Evolutionary conservation across 2,329 filamentous ascomycete genomes (phyloP), one percentile per base, ranked within the genome.

Genomic region (Trichothecium sympodiale): DNA sequence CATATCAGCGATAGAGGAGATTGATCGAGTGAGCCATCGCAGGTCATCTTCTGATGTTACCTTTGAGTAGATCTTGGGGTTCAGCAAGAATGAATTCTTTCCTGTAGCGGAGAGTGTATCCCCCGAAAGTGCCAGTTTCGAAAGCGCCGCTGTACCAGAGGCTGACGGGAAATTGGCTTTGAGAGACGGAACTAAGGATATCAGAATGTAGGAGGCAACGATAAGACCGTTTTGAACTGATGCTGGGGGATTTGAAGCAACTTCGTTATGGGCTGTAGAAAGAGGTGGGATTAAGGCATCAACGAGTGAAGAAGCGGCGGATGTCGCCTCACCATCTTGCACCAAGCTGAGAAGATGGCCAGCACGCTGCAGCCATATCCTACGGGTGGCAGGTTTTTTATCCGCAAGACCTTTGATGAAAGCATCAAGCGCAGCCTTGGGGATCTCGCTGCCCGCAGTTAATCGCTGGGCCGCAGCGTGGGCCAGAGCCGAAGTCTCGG

Each of bases 71-170:
- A 94, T 75, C 41, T 83, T 81, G 25, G 82, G 72, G 49, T 84
- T 94, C 5, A 96, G 67, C 15, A 96, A 64, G 54, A 94, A 91
- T 0, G 89, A 94, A 12, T 83, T 79, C 54, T 94, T 94, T 1
- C 84, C 78, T n/a, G 80, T 77, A 27, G 78, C 56, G 2, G 69
- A 67, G 40, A 94, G 66, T 9, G 76, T 75, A 46, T 85, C 77
- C 34, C 77, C 72, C 17, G 71, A 55, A 17, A 87, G 60, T 20
- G 74, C 64, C 17, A 74, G 68, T 48, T 82, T 80, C 16, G 73
- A 55, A 26, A 79, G 49, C 3, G 60, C 46, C 9, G 62, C 40
- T 17, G 57, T 56, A 13, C 56, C 55, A 3, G 69, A 51, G 29
- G 71, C 59, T 46, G 70, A 67, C 35, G 78, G 73, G 12, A 76